Evolutionary conservation across 768 basidiomycete species (phyloP).

Genomic region (Mycena leptocephala): DNA sequence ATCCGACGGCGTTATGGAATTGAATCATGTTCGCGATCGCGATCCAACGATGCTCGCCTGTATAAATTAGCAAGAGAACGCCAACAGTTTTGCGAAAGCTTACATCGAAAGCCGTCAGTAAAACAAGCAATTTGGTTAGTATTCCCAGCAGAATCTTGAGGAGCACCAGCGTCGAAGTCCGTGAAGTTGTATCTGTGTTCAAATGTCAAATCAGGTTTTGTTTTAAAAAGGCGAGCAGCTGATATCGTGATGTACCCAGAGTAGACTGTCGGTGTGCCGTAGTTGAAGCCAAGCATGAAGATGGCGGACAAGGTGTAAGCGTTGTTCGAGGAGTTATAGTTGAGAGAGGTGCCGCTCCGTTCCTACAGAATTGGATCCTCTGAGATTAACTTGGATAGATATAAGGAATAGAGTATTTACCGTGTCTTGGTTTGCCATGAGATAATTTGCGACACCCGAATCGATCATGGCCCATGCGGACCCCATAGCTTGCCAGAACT

Average conservation of each 20-base stretch:
- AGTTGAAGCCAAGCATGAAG: conserved; percentile 61
- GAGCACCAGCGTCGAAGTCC: conserved; percentile 51
- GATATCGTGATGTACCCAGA: conserved; percentile 48
- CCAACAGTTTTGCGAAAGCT: neutral
- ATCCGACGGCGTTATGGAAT: conserved; percentile 37
- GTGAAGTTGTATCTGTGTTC: conserved; percentile 30
- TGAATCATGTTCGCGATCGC: conserved; percentile 33
- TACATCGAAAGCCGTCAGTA: conserved; percentile 55
- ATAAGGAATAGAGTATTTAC: neutral
- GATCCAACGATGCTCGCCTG: conserved; percentile 25
- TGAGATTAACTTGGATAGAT: neutral
- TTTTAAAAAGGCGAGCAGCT: conserved; percentile 22
- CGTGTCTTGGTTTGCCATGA: conserved; percentile 64
- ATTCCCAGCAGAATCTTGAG: conserved; percentile 49
- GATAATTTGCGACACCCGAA: conserved; percentile 55
- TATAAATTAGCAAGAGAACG: neutral
- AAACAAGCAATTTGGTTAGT: conserved; percentile 51
- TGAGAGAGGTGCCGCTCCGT: conserved; percentile 55
- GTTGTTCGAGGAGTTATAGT: conserved; percentile 57
- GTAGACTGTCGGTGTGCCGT: conserved; percentile 60
- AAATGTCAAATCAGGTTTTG: neutral
- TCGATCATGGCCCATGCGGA: conserved; percentile 52
- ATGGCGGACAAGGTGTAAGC: conserved; percentile 57
- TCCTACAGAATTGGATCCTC: conserved; percentile 37
- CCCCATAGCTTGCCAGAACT: neutral